Evolutionary conservation across 257 asterid genomes (phyloP).

Genomic region (Cruciata laevipes): DNA sequence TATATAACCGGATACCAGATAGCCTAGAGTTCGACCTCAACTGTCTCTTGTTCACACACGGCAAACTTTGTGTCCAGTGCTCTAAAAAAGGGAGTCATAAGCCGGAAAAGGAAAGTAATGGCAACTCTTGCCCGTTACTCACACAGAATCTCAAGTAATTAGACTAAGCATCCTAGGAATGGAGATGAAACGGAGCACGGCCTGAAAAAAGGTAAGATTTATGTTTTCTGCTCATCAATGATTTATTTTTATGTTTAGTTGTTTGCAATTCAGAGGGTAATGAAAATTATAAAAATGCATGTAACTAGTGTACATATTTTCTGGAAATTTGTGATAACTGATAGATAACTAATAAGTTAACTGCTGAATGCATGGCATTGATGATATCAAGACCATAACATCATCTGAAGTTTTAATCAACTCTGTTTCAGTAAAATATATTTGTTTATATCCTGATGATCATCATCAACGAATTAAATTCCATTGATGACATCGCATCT

Average conservation of each 20-base stretch:
- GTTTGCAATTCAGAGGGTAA: not conserved
- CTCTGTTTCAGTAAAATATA: not conserved
- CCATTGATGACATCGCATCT: conserved; percentile 26
- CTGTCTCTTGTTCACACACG: conserved; percentile 79
- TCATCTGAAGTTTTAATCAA: not conserved
- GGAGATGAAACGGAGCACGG: not conserved
- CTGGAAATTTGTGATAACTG: not conserved
- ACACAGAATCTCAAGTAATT: conserved; percentile 1
- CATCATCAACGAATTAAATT: not conserved
- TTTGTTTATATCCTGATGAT: not conserved
- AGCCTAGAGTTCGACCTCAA: conserved; percentile 76
- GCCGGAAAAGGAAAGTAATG: conserved; percentile 26
- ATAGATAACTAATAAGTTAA: not conserved
- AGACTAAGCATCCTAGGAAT: not conserved
- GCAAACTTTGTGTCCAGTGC: conserved; percentile 68
- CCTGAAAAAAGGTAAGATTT: not conserved
- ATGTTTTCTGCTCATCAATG: not conserved
- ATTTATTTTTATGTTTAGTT: not conserved
- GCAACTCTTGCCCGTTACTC: conserved; percentile 50
- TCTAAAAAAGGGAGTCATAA: conserved; percentile 36
- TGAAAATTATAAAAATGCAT: not conserved
- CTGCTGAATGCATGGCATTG: not conserved
- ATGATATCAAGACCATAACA: not conserved
- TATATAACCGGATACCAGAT: conserved; percentile 61
- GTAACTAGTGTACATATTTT: not conserved